These are phyloP conservation scores for Citrus glauca DNA, from an alignment of 345 rosid genomes.

Conservation along the genomic window DNA sequence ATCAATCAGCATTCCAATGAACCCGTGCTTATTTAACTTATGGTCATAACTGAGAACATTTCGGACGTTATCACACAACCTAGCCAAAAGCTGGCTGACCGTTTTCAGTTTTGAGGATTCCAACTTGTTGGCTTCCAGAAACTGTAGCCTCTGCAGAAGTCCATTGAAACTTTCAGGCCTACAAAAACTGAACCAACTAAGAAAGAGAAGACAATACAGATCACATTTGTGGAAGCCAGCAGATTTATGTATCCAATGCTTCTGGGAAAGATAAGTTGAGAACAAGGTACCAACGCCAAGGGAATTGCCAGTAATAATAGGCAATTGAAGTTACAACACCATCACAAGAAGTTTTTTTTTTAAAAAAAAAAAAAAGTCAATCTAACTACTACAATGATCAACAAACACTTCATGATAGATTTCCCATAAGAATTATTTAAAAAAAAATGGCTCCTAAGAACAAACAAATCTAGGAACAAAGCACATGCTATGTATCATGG, in stretches of 20 bases:
- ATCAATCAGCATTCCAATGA: conserved; percentile 35
- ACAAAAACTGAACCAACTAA: conserved; percentile 1
- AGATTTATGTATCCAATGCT: background rate
- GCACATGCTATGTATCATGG: background rate
- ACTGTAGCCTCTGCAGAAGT: conserved; percentile 45
- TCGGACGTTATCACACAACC: conserved; percentile 35
- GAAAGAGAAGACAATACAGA: background rate
- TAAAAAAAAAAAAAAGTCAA: background rate
- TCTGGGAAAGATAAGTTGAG: background rate
- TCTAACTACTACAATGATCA: background rate
- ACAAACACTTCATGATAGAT: background rate
- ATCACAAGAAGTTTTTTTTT: background rate
- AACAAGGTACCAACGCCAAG: background rate
- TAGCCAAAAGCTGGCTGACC: conserved; percentile 30
- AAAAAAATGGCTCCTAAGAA: background rate
- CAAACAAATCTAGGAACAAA: background rate
- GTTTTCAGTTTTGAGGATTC: conserved; percentile 26
- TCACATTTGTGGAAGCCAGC: background rate
- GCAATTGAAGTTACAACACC: background rate
- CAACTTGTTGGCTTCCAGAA: conserved; percentile 34
- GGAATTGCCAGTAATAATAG: background rate
- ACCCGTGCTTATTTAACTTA: conserved; percentile 30
- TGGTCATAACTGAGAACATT: conserved; percentile 29
- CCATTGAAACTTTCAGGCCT: conserved; percentile 53
- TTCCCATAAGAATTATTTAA: background rate